Percentiles rank a stretch among this genome's conserved stretches.
Evolutionary conservation across 148 eudicot species (phyloP).

Genomic region (Bassia scoparia): DNA sequence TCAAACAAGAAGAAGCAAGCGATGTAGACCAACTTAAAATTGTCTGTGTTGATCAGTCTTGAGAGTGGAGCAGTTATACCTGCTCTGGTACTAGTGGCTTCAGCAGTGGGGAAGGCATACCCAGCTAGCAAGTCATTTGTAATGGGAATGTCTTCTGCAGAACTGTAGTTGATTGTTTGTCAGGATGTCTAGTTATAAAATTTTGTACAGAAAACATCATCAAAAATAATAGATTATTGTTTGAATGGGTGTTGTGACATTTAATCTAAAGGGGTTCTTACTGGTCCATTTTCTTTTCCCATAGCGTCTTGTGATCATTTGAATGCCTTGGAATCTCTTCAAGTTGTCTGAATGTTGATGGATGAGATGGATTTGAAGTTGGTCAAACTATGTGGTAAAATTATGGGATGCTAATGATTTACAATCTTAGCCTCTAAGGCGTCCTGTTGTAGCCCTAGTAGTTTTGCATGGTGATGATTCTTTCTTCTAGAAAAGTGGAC

Average conservation of each 20-base stretch:
- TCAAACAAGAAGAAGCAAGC: constrained; percentile 64
- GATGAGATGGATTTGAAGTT: constrained; percentile 27
- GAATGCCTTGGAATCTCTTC: constrained; percentile 16
- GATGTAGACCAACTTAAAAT: constrained; percentile 34
- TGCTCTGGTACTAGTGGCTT: constrained; percentile 37
- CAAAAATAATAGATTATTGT: constrained; percentile 30
- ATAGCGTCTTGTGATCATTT: constrained; percentile 18
- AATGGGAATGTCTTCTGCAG: constrained; percentile 40
- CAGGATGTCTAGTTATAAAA: constrained; percentile 28
- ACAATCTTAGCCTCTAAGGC: constrained; percentile 8
- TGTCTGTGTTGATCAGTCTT: constrained; percentile 32
- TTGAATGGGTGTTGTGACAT: constrained; percentile 29
- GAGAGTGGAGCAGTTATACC: constrained; percentile 34
- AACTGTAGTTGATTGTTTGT: constrained; percentile 33
- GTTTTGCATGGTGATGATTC: neutral
- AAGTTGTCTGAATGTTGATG: constrained; percentile 26
- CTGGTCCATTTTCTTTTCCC: constrained; percentile 24
- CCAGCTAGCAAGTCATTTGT: constrained; percentile 42
- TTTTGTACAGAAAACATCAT: constrained; percentile 40
- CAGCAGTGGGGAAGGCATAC: constrained; percentile 39
- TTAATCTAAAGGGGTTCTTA: constrained; percentile 27
- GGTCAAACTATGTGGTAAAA: constrained; percentile 8
- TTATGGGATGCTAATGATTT: constrained; percentile 23
- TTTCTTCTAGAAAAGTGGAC: neutral
- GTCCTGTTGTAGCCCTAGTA: neutral